These are phyloP conservation scores for Clitoria ternatea DNA, from an alignment of 306 rosid genomes.

Conservation along the genomic window DNA sequence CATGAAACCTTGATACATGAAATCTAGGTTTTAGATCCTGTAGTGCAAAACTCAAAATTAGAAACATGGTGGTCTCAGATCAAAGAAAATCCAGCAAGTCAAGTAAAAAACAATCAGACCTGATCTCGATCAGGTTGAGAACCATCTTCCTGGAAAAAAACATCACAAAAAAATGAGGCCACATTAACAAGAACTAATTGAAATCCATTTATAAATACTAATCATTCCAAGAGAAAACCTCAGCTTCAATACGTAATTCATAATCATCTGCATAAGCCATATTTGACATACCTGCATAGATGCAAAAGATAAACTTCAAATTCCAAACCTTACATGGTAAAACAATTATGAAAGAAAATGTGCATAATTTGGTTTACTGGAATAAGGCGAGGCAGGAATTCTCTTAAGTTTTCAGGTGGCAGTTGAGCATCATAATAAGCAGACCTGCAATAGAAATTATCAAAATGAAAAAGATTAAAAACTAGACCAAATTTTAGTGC, in stretches of 20 bases:
- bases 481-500: background rate
- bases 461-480: constrained; percentile 6
- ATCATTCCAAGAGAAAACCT: constrained; percentile 52
- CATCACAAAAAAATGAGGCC: background rate
- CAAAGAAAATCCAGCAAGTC: constrained; percentile 22
- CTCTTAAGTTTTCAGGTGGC: constrained; percentile 86
- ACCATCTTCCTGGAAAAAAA: constrained; percentile 81
- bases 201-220: constrained; percentile 31
- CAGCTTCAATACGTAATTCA: constrained; percentile 86
- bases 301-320: constrained; percentile 15
- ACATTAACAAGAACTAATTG: constrained; percentile 31
- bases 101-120: constrained; percentile 45
- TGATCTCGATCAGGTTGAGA: constrained; percentile 97
- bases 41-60: constrained; percentile 7
- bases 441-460: constrained; percentile 62
- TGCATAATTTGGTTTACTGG: constrained; percentile 53
- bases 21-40: constrained; percentile 99
- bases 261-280: constrained; percentile 99
- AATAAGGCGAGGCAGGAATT: constrained; percentile 88
- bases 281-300: constrained; percentile 74
- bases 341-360: constrained; percentile 21
- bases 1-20: constrained; percentile 92
- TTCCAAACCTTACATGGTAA: constrained; percentile 8
- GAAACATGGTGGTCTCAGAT: background rate
- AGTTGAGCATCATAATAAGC: constrained; percentile 96